Percentiles rank a stretch among this genome's conserved stretches.
phyloP scores from a whole-genome alignment of 73 alveolate species.

The Paramecium bursaria region DNA sequence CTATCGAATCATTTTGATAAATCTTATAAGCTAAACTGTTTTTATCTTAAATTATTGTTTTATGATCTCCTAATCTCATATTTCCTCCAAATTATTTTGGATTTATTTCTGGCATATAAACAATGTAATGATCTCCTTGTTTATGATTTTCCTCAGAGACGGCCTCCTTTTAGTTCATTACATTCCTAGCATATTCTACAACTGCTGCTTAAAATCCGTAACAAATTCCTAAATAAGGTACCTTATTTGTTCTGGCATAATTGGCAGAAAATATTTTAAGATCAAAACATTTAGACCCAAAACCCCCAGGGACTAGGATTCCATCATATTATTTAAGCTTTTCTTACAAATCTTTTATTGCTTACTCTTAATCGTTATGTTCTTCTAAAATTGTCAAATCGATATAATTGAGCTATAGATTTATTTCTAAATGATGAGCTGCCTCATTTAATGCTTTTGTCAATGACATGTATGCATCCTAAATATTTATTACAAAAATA shows the following conservation, averaged over 20 bases:
- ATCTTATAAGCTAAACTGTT: slow-evolving; percentile 71
- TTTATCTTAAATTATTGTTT: slow-evolving; percentile 63
- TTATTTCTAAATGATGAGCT: slow-evolving; percentile 4
- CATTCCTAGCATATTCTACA: slow-evolving; percentile 74
- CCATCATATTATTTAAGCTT: slow-evolving; percentile 18
- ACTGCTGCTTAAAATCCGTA: slow-evolving; percentile 78
- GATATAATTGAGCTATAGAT: slow-evolving; percentile 12
- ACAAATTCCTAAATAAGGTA: slow-evolving; percentile 28
- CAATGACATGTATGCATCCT: slow-evolving; percentile 51
- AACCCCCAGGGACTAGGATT: slow-evolving; percentile 51
- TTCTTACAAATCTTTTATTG: slow-evolving; percentile 3
- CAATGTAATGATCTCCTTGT: slow-evolving; percentile 56
- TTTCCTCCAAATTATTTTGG: slow-evolving; percentile 73
- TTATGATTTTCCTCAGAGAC: slow-evolving; percentile 61
- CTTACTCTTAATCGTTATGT: background rate
- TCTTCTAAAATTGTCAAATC: slow-evolving; percentile 45
- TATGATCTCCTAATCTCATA: slow-evolving; percentile 79
- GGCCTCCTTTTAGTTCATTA: slow-evolving; percentile 71
- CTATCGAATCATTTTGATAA: slow-evolving; percentile 54
- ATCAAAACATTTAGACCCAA: slow-evolving; percentile 40
- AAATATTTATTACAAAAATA: background rate
- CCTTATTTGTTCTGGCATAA: background rate
- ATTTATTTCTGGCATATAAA: slow-evolving; percentile 74
- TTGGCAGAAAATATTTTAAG: background rate
- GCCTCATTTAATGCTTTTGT: slow-evolving; percentile 37